These are phyloP conservation scores for Pterocarpus santalinus DNA, from an alignment of 306 rosid genomes.

Conservation along the genomic window DNA sequence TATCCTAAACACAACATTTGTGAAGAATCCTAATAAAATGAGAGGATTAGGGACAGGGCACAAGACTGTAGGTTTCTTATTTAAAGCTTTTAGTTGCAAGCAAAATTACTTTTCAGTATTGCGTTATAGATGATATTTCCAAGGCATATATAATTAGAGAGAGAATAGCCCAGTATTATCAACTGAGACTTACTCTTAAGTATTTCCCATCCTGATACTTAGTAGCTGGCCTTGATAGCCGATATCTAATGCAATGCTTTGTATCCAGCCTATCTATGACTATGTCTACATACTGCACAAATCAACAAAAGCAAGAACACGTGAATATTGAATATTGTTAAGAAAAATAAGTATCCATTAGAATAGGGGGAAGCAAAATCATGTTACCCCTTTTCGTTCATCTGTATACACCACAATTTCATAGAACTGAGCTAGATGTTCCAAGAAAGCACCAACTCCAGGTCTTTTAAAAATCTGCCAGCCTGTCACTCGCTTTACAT, in stretches of 20 bases:
- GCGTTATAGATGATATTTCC: background rate
- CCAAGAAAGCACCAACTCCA: slow-evolving; percentile 96
- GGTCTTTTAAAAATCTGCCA: slow-evolving; percentile 97
- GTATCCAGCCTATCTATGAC: slow-evolving; percentile 88
- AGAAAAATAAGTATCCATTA: background rate
- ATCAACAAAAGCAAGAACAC: slow-evolving; percentile 43
- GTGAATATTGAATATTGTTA: slow-evolving; percentile 3
- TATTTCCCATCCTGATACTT: slow-evolving; percentile 90
- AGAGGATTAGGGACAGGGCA: background rate
- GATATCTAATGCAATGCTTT: slow-evolving; percentile 78
- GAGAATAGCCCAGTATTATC: slow-evolving; percentile 18
- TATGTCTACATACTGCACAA: slow-evolving; percentile 85
- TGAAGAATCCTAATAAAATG: slow-evolving; percentile 7
- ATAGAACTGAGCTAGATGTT: slow-evolving; percentile 87
- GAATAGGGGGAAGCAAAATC: slow-evolving; percentile 36
- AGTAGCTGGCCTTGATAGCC: slow-evolving; percentile 90
- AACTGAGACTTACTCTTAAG: slow-evolving; percentile 74
- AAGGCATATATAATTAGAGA: slow-evolving; percentile 17
- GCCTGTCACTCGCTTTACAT: slow-evolving; percentile 80
- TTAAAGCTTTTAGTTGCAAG: slow-evolving; percentile 27
- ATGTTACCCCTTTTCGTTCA: slow-evolving; percentile 78
- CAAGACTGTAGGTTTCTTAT: background rate
- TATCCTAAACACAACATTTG: background rate
- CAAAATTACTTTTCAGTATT: background rate
- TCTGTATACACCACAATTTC: slow-evolving; percentile 93